phyloP scores from a whole-genome alignment of 768 basidiomycete genomes.

The Mrakia blollopis region DNA sequence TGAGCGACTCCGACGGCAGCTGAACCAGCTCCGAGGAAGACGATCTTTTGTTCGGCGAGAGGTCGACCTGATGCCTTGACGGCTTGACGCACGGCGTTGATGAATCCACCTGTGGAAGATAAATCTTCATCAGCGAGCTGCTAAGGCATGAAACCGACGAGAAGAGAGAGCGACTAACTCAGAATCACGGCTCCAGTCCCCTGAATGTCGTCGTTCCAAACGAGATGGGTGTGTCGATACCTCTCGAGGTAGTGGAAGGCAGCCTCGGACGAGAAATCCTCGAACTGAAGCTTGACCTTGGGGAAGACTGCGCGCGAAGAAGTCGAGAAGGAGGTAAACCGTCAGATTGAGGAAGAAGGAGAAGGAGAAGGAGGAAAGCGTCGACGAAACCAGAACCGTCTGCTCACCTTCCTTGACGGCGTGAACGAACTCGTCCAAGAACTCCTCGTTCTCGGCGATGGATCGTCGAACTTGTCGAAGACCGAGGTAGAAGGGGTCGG shows the following conservation, averaged over 20 bases:
- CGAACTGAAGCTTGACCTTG: constrained; percentile 50
- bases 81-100: constrained; percentile 77
- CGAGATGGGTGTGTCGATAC: constrained; percentile 63
- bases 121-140: too few species aligned
- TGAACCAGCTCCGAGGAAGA: constrained; percentile 89
- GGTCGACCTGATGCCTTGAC: constrained; percentile 64
- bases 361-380: too few species aligned
- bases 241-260: constrained; percentile 79
- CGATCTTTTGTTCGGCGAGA: constrained; percentile 67
- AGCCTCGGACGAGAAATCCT: constrained; percentile 89
- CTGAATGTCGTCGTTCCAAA: constrained; percentile 38
- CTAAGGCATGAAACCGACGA: too few species aligned
- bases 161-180: too few species aligned
- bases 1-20: constrained; percentile 88
- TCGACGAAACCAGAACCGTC: too few species aligned
- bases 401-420: constrained; percentile 55
- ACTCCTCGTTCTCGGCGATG: constrained; percentile 46
- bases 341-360: too few species aligned
- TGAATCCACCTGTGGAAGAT: too few species aligned
- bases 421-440: constrained; percentile 90
- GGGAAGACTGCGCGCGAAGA: constrained; percentile 54
- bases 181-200: constrained; percentile 89
- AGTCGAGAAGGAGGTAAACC: too few species aligned
- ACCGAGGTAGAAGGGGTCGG: constrained; percentile 87
- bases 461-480: constrained; percentile 52